Evolutionary conservation across 2,329 filamentous ascomycete species (phyloP).

Genomic region (Nemania sp.): DNA sequence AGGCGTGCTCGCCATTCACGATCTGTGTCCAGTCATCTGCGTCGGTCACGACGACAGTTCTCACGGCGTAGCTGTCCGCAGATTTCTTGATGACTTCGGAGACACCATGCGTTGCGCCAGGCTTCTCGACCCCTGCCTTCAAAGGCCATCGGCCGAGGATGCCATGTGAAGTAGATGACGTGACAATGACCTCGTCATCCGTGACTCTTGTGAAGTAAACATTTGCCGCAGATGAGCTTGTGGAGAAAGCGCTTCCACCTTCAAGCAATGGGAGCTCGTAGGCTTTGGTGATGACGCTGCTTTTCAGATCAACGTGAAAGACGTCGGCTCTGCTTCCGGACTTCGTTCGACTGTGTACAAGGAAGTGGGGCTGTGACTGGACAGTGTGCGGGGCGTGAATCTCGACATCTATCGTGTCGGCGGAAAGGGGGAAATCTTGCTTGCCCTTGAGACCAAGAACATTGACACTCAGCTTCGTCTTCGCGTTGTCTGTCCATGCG

Average conservation of each 20-base stretch:
- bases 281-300: constrained; percentile 70
- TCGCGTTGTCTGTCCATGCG: constrained; percentile 70
- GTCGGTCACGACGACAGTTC: constrained; percentile 71
- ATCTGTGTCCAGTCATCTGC: constrained; percentile 80
- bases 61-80: constrained; percentile 71
- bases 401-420: constrained; percentile 56
- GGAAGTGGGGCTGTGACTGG: constrained; percentile 78
- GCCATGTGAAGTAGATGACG: constrained; percentile 77
- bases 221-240: constrained; percentile 76
- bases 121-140: constrained; percentile 48
- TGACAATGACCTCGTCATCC: constrained; percentile 71
- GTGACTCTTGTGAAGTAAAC: constrained; percentile 89
- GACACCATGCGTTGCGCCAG: constrained; percentile 66
- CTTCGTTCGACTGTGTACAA: constrained; percentile 77
- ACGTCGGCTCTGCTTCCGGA: constrained; percentile 80
- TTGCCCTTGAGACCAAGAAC: constrained; percentile 66
- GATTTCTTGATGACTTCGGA: constrained; percentile 82
- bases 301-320: constrained; percentile 78
- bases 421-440: constrained; percentile 57
- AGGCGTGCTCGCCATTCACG: constrained; percentile 78
- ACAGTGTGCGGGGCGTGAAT: constrained; percentile 76
- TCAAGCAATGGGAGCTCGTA: constrained; percentile 76
- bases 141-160: constrained; percentile 75
- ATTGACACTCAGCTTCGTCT: constrained; percentile 70
- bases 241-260: constrained; percentile 76